A percentile compares a stretch with the other conserved stretches of the same genome.
Conservation (phyloP, 164 flowering plant species). For the Vitis amurensis region DNA sequence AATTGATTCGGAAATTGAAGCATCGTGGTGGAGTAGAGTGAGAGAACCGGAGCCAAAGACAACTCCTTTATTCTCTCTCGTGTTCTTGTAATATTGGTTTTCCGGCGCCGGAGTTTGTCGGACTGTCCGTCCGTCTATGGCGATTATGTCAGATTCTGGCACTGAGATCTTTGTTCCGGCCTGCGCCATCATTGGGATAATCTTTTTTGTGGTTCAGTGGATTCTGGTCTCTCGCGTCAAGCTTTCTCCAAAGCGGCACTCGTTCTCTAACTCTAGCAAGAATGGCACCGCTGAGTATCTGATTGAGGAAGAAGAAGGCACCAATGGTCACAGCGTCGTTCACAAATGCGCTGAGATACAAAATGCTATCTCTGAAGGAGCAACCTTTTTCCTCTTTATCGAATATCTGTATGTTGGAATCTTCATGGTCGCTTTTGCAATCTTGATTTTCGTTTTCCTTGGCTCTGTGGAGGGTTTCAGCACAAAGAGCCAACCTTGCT, state of each 20-base stretch:
- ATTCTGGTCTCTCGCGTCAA: constrained; percentile 43
- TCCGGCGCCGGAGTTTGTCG: too few relatives aligned
- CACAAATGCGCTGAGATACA: constrained; percentile 67
- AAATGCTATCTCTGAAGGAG: constrained; percentile 69
- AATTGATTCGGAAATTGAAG: too few relatives aligned
- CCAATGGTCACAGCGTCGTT: constrained; percentile 62
- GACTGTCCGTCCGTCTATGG: constrained; percentile 19
- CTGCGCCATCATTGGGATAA: constrained; percentile 60
- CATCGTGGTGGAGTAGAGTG: too few relatives aligned
- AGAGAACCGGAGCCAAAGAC: too few relatives aligned
- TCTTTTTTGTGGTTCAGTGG: constrained; percentile 56
- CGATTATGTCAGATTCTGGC: constrained; percentile 50
- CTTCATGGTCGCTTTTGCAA: constrained; percentile 79
- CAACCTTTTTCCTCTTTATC: constrained; percentile 72
- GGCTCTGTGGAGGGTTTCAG: constrained; percentile 87
- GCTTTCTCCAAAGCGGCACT: constrained; percentile 34
- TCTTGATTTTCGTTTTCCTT: constrained; percentile 73
- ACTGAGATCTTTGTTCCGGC: constrained; percentile 57
- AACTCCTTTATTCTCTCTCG: neutral
- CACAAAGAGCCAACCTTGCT: constrained; percentile 62
- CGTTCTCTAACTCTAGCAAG: constrained; percentile 25
- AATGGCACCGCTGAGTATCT: constrained; percentile 46
- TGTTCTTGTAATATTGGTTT: neutral
- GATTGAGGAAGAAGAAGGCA: constrained; percentile 69
- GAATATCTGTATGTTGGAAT: constrained; percentile 75